Evolutionary conservation across 1,284 basidiomycete genomes (phyloP).

Genomic region (Papiliotrema fonsecae): DNA sequence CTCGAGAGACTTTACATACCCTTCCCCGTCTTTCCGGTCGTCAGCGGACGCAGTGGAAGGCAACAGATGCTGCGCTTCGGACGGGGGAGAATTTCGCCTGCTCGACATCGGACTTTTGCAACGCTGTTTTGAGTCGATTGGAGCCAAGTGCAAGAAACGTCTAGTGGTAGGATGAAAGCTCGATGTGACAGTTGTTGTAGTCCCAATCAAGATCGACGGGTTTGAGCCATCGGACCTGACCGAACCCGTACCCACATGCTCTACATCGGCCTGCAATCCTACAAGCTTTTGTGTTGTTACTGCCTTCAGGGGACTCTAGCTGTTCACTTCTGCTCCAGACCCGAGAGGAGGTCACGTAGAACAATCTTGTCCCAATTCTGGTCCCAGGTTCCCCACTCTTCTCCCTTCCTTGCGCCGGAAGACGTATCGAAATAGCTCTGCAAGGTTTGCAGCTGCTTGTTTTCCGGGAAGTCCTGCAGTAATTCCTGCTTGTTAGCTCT

Average conservation of each 20-base stretch:
- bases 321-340: no score
- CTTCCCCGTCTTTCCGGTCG: neutral
- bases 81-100: neutral
- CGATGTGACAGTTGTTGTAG: no score
- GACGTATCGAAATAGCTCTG: constrained; percentile 34
- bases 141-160: no score
- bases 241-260: no score
- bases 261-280: no score
- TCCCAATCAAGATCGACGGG: no score
- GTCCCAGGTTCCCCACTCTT: constrained; percentile 68
- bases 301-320: no score
- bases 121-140: no score
- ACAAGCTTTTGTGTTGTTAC: no score
- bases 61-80: neutral
- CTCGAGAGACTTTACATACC: neutral
- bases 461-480: constrained; percentile 59
- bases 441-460: constrained; percentile 54
- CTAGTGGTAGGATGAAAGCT: no score
- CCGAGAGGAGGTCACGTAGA: constrained; percentile 18
- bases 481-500: constrained; percentile 50
- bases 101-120: neutral
- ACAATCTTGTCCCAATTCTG: constrained; percentile 74
- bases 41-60: neutral
- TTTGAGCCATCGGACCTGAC: no score
- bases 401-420: constrained; percentile 10